phyloP scores from a whole-genome alignment of 371 early-diverging fungal genomes.

The Neoconidiobolus thromboides region DNA sequence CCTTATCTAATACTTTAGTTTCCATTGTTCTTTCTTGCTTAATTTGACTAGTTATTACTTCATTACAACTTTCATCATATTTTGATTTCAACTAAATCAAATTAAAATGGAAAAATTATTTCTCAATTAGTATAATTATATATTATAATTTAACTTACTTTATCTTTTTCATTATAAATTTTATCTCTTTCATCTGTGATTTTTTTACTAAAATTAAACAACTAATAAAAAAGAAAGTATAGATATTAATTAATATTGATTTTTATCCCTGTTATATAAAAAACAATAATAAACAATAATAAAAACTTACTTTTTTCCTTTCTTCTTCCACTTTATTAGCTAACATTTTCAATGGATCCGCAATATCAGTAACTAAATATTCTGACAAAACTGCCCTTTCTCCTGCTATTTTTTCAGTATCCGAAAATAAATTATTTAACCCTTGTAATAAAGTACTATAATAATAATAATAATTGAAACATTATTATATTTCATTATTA shows the following conservation, averaged over 20 bases:
- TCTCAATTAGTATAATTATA: no score
- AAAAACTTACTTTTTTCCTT: constrained; percentile 40
- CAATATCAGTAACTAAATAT: constrained; percentile 20
- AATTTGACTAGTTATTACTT: constrained; percentile 30
- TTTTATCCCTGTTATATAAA: constrained; percentile 11
- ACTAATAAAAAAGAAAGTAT: not conserved
- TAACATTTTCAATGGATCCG: constrained; percentile 34
- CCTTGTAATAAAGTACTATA: constrained; percentile 24
- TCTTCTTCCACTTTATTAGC: constrained; percentile 43
- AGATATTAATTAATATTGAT: constrained; percentile 23
- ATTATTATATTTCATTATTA: not conserved
- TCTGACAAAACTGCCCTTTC: constrained; percentile 36
- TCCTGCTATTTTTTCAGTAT: constrained; percentile 33
- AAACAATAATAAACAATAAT: constrained; percentile 7
- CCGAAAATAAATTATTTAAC: constrained; percentile 35
- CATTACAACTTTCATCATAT: constrained; percentile 48
- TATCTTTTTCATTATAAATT: constrained; percentile 43
- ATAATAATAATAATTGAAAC: not conserved
- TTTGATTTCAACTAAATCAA: constrained; percentile 21
- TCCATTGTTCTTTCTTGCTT: constrained; percentile 29
- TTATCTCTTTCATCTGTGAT: constrained; percentile 32
- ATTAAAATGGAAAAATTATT: not conserved
- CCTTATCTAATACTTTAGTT: constrained; percentile 27
- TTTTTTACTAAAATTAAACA: not conserved
- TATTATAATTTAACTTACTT: constrained; percentile 15